These are phyloP conservation scores for Saccharomycopsis crataegensis DNA, from an alignment of 1,139 yeast species.

Conservation along the genomic window DNA sequence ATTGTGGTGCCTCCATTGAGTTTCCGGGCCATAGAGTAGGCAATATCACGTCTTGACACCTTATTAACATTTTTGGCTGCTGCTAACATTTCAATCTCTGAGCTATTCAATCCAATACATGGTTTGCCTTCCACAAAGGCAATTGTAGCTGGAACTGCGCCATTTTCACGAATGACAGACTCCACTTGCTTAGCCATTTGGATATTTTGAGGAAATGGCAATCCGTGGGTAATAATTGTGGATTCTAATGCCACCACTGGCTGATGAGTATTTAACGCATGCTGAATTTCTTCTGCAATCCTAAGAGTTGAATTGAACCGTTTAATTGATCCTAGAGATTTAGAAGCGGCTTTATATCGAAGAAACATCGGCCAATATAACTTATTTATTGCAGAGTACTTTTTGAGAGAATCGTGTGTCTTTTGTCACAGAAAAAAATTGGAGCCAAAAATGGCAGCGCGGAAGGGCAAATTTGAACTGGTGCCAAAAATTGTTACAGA, in stretches of 20 bases:
- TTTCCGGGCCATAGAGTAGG: slow-evolving; percentile 57
- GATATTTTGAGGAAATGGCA: slow-evolving; percentile 73
- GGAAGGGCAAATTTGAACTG: too few species aligned
- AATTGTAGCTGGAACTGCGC: slow-evolving; percentile 81
- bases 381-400: too few species aligned
- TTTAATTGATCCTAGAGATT: neutral
- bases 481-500: too few species aligned
- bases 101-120: slow-evolving; percentile 49
- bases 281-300: slow-evolving; percentile 47
- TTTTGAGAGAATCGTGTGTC: too few species aligned
- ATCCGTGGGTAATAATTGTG: slow-evolving; percentile 85
- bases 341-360: too few species aligned
- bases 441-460: too few species aligned
- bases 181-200: slow-evolving; percentile 71
- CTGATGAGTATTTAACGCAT: slow-evolving; percentile 45
- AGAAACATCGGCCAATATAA: too few species aligned
- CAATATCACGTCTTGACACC: slow-evolving; percentile 77
- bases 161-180: slow-evolving; percentile 46
- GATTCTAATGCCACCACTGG: slow-evolving; percentile 82
- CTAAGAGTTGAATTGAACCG: neutral
- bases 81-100: slow-evolving; percentile 47
- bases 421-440: too few species aligned
- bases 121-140: slow-evolving; percentile 72
- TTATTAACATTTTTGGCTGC: slow-evolving; percentile 37
- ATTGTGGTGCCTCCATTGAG: slow-evolving; percentile 84